Percentiles rank a stretch among this genome's conserved stretches.
phyloP scores from a whole-genome alignment of 2,329 filamentous ascomycete species.

The Exophiala bonariae region DNA sequence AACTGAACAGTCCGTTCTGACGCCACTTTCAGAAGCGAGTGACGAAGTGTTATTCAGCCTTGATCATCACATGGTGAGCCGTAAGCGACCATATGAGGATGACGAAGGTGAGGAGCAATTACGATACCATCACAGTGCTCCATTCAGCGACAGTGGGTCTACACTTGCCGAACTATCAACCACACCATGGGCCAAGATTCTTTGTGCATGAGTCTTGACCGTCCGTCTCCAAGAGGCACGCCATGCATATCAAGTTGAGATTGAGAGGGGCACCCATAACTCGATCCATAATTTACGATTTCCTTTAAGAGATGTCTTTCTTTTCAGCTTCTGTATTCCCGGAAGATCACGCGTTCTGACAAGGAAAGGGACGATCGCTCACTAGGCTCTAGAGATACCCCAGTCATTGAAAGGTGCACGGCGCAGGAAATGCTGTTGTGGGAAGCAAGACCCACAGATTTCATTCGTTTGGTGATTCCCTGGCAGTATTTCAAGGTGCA shows the following conservation, averaged over 20 bases:
- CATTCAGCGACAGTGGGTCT: slow-evolving; percentile 17
- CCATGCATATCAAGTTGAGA: slow-evolving; percentile 3
- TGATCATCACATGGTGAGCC: slow-evolving; percentile 5
- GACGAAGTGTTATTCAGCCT: slow-evolving; percentile 20
- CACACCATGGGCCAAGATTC: slow-evolving; percentile 20
- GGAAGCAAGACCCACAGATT: neutral
- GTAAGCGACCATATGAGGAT: slow-evolving; percentile 24
- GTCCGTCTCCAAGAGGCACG: slow-evolving; percentile 5
- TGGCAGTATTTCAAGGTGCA: no score
- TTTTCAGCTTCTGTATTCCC: neutral
- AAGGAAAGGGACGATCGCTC: neutral
- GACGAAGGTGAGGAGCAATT: slow-evolving; percentile 19
- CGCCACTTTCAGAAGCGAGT: slow-evolving; percentile 22
- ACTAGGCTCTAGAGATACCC: slow-evolving; percentile 18
- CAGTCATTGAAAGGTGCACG: slow-evolving; percentile 17
- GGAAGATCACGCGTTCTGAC: neutral
- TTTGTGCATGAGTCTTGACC: slow-evolving; percentile 26
- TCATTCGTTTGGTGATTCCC: neutral
- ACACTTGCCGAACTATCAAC: slow-evolving; percentile 20
- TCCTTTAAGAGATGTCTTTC: neutral
- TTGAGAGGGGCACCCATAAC: neutral
- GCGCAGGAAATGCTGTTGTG: slow-evolving; percentile 9
- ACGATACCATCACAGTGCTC: slow-evolving; percentile 12
- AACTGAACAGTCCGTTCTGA: slow-evolving; percentile 21
- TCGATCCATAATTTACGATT: neutral